Evolutionary conservation across 495 filamentous ascomycete species (phyloP).

Genomic region (Trichocladium uniseriatum): DNA sequence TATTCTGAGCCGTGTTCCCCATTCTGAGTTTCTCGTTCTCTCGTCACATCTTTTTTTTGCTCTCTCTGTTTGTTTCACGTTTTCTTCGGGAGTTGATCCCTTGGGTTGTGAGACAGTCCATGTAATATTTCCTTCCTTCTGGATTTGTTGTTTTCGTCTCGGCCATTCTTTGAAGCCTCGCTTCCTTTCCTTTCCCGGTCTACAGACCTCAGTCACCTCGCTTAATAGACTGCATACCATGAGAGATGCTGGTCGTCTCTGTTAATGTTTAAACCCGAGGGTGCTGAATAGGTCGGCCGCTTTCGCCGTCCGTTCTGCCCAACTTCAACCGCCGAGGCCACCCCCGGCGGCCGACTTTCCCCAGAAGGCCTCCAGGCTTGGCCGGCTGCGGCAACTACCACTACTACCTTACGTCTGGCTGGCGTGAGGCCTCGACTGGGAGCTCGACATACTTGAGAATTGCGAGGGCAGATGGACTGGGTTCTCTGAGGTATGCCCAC

Average conservation of each 20-base stretch:
- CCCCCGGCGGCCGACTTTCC: not conserved
- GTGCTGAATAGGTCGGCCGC: conserved; percentile 24
- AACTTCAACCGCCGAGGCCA: conserved; percentile 11
- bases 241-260: conserved; percentile 35
- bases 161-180: not conserved
- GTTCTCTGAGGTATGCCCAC: conserved; percentile 17
- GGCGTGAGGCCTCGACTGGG: not conserved
- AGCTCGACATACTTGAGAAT: conserved; percentile 4
- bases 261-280: conserved; percentile 23
- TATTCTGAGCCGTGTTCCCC: too few relatives aligned
- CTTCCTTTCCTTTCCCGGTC: not conserved
- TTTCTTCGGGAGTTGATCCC: not conserved
- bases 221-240: conserved; percentile 4
- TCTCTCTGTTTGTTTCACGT: not conserved
- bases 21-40: conserved; percentile 3
- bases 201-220: too few relatives aligned
- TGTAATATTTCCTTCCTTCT: not conserved
- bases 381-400: not conserved
- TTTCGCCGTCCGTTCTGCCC: conserved; percentile 11
- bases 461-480: conserved; percentile 5
- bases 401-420: not conserved
- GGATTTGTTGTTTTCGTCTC: not conserved
- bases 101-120: not conserved
- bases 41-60: conserved; percentile 6
- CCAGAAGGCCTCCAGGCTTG: conserved; percentile 1